Base-by-base conservation (phyloP, 352 stramenopile species). In the Phytopythium mirpurense region DNA sequence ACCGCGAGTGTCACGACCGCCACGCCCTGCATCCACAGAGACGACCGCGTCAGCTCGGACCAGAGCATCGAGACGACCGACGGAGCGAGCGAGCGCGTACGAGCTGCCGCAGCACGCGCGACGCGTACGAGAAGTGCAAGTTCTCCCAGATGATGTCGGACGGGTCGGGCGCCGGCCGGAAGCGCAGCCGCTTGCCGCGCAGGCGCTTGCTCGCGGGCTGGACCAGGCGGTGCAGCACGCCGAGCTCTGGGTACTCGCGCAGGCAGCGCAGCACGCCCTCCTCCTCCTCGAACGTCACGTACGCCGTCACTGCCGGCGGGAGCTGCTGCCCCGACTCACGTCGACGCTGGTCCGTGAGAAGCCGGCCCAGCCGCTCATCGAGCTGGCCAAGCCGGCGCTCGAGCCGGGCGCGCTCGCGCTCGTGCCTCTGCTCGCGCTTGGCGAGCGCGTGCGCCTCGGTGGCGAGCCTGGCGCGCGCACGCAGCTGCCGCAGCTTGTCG, bases 121-220 rank as follows among this genome's bases (percentile, higher is more conserved):
- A 74, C 27, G 75, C 48, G 60, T 73, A 83, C 14, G 83, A 54
- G 37, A 89, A 64, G 49, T 91, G 80, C 7, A 93, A 59, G 56
- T 93, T 91, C 60, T 90, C 80, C 83, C 83, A 93, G 27, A 90
- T 78, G 31, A 93, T 88, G 48, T 93, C 83, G 10, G 76, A 88
- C n/a, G 83, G 83, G 41, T 93, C 78, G 0, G 83, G 83, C 5
- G 83, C 83, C 3, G 76, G 73, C 0, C 70, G 67, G 52, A 93
- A 91, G 16, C 68, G 75, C 40, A 93, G 66, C 1, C 83, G 70
- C 66, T 90, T 91, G 61, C 74, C 78, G 21, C 78, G 68, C 7
- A 93, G 62, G 0, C 80, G 74, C 52, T 90, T 90, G 60, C 67
- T 48, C 11, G 60, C 60, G 3, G 83, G 68, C 54, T 93, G 83